Percentiles rank a stretch among this genome's conserved stretches.
Evolutionary conservation across 2,329 filamentous ascomycete species (phyloP).

Genomic region (Cercospora sp.): DNA sequence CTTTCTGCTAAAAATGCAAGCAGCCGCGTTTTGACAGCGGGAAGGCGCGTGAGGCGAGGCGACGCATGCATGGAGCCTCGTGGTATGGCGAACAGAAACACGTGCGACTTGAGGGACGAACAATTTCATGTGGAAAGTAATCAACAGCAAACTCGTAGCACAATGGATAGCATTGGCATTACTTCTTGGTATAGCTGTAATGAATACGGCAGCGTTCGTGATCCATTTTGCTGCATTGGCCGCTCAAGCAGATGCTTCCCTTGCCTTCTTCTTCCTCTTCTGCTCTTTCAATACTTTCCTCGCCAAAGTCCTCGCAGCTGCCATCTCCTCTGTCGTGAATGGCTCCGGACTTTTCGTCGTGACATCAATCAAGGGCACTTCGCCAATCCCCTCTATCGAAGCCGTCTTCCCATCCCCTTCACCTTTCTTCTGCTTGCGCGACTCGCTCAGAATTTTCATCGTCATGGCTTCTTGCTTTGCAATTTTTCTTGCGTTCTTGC

Average conservation of each 20-base stretch:
- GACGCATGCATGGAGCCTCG: background rate
- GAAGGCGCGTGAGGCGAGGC: background rate
- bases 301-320: constrained; percentile 22
- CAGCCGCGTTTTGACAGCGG: background rate
- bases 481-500: constrained; percentile 13
- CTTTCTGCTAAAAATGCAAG: background rate
- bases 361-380: constrained; percentile 20
- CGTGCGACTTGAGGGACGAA: background rate
- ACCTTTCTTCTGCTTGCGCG: constrained; percentile 10
- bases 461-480: constrained; percentile 15
- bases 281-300: constrained; percentile 23
- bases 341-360: background rate
- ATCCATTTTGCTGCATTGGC: background rate
- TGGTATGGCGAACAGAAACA: background rate
- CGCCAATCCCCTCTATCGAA: constrained; percentile 16
- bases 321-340: constrained; percentile 23
- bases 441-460: constrained; percentile 19
- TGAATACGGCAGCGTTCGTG: background rate
- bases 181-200: background rate
- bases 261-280: constrained; percentile 17
- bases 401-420: constrained; percentile 2
- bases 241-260: background rate
- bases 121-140: background rate
- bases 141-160: background rate
- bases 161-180: background rate